Conservation (phyloP, 169 alveolate species). For the Plasmodium reichenowi region DNA sequence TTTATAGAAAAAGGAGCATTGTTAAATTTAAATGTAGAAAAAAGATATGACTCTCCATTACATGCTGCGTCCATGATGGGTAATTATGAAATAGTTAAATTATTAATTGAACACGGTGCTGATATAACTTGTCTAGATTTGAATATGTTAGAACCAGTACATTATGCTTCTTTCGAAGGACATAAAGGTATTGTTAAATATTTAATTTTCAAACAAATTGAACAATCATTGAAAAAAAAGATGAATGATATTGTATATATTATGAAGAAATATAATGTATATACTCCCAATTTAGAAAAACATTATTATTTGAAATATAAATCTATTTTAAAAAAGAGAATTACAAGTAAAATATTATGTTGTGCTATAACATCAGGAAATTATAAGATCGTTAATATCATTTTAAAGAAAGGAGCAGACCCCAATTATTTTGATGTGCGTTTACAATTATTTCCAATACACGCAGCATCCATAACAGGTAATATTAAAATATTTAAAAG, state of each 20-base stretch:
- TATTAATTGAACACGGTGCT: constrained; percentile 73
- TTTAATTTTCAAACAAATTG: constrained; percentile 49
- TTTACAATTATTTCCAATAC: constrained; percentile 67
- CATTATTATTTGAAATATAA: constrained; percentile 37
- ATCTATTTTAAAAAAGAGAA: constrained; percentile 44
- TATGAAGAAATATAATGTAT: constrained; percentile 63
- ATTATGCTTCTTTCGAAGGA: constrained; percentile 74
- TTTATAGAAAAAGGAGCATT: constrained; percentile 34
- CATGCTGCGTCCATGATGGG: constrained; percentile 86
- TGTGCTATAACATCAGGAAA: constrained; percentile 64
- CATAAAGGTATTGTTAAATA: constrained; percentile 68
- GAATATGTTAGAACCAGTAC: constrained; percentile 48
- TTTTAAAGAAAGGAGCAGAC: constrained; percentile 67
- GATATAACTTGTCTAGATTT: constrained; percentile 63
- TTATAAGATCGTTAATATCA: constrained; percentile 23
- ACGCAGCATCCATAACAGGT: constrained; percentile 69
- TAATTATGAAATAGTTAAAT: constrained; percentile 71
- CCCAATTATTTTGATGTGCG: constrained; percentile 67
- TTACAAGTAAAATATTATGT: constrained; percentile 46
- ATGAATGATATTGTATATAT: constrained; percentile 20
- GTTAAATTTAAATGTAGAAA: constrained; percentile 7
- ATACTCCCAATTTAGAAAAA: constrained; percentile 30
- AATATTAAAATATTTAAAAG: constrained; percentile 44
- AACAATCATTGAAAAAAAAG: constrained; percentile 14
- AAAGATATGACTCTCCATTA: constrained; percentile 76